These are phyloP conservation scores for Candida odintsovae DNA, from an alignment of 805 yeast species.

Conservation along the genomic window DNA sequence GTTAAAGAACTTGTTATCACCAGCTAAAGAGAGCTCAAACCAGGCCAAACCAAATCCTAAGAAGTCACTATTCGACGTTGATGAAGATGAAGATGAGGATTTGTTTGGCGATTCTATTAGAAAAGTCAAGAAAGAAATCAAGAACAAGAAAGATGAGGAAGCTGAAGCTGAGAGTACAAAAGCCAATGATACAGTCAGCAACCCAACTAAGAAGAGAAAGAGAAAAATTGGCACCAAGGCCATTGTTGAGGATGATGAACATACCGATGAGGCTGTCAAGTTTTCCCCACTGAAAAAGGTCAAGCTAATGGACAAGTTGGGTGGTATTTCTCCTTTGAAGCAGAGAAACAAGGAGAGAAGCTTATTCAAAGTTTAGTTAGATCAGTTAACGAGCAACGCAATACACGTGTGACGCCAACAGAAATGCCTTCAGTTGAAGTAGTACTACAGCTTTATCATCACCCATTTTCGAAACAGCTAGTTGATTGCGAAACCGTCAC, in stretches of 20 bases:
- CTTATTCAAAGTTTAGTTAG: constrained; percentile 17
- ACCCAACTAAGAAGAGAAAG: constrained; percentile 14
- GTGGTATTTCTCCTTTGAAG: constrained; percentile 23
- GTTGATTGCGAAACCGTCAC: no score
- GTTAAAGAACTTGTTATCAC: constrained; percentile 19
- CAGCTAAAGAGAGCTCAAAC: constrained; percentile 5
- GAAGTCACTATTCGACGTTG: constrained; percentile 22
- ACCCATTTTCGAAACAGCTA: no score
- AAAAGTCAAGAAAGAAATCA: constrained; percentile 11
- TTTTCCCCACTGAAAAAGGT: constrained; percentile 20
- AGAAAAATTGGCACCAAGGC: constrained; percentile 16
- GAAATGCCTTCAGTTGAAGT: no score
- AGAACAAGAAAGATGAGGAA: neutral
- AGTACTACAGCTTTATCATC: no score
- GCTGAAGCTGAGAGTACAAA: neutral
- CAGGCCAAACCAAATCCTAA: constrained; percentile 7
- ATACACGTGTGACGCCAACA: no score
- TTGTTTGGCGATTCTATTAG: constrained; percentile 15
- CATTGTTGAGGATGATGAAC: constrained; percentile 17
- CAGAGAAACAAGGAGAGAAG: constrained; percentile 22
- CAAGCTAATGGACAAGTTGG: constrained; percentile 20
- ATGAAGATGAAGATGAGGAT: constrained; percentile 25
- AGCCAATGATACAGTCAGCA: neutral
- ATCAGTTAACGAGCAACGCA: neutral
- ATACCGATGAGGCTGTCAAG: constrained; percentile 10